Evolutionary conservation across 805 yeast species (phyloP).

Genomic region (Scheffersomyces spartinae): DNA sequence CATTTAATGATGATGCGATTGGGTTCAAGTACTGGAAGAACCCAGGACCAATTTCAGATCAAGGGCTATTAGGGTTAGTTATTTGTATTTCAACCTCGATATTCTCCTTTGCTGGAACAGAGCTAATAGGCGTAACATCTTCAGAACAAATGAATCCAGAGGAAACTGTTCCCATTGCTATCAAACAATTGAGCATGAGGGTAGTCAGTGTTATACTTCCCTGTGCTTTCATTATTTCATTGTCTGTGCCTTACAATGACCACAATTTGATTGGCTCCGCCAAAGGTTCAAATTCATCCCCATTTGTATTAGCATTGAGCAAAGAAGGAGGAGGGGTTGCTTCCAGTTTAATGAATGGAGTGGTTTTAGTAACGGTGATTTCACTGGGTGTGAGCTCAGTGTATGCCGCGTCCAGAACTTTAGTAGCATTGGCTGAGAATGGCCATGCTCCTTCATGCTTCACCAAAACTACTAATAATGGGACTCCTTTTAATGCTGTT

Average conservation of each 20-base stretch:
- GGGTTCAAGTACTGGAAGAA: conserved; percentile 15
- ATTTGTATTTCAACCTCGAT: conserved; percentile 12
- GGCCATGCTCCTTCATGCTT: conserved; percentile 10
- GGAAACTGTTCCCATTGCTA: neutral
- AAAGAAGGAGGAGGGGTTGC: conserved; percentile 8
- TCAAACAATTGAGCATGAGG: conserved; percentile 7
- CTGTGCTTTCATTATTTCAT: conserved; percentile 11
- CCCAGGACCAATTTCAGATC: conserved; percentile 11
- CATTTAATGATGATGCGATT: conserved; percentile 12
- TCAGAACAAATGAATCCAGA: too few relatives aligned
- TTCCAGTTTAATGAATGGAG: conserved; percentile 11
- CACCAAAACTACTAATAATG: conserved; percentile 5
- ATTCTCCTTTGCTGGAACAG: conserved; percentile 12
- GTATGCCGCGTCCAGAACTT: conserved; percentile 12
- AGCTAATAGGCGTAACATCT: neutral
- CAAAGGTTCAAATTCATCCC: conserved; percentile 11
- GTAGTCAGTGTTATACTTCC: conserved; percentile 10
- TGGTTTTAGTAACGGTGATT: conserved; percentile 12
- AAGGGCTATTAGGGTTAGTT: conserved; percentile 7
- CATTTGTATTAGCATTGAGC: conserved; percentile 15
- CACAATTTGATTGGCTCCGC: conserved; percentile 3
- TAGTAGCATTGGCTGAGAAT: conserved; percentile 12
- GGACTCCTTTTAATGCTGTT: conserved; percentile 5
- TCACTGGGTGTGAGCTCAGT: conserved; percentile 15
- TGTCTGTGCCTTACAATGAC: conserved; percentile 8